Percentiles rank a stretch among this genome's conserved stretches.
Conservation (phyloP, 2,329 filamentous ascomycete genomes). For the Fusarium graminum region DNA sequence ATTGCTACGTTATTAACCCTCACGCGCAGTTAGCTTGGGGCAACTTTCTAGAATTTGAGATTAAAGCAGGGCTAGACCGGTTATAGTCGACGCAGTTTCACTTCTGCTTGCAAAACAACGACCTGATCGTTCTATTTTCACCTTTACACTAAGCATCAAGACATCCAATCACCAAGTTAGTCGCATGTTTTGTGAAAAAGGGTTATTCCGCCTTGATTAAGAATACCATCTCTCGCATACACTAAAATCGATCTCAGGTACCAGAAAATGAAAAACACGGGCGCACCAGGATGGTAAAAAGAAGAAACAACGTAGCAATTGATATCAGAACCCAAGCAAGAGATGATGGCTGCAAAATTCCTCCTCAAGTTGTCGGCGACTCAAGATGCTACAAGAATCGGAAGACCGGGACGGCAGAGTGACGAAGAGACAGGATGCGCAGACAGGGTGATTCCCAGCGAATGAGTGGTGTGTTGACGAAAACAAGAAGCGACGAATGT, state of each 20-base stretch:
- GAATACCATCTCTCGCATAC: slow-evolving; percentile 46
- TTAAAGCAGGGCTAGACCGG: background rate
- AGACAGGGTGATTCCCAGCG: slow-evolving; percentile 12
- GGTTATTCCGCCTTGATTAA: slow-evolving; percentile 51
- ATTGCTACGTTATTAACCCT: too few species aligned
- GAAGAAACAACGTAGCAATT: slow-evolving; percentile 33
- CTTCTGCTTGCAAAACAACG: background rate
- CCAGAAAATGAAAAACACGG: slow-evolving; percentile 28
- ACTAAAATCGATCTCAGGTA: slow-evolving; percentile 35
- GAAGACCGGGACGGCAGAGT: slow-evolving; percentile 14
- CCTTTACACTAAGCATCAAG: background rate
- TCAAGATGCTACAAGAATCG: slow-evolving; percentile 10
- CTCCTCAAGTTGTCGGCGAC: slow-evolving; percentile 5
- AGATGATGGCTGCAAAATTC: slow-evolving; percentile 16
- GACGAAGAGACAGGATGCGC: slow-evolving; percentile 13
- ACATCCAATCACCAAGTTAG: background rate
- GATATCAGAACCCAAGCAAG: slow-evolving; percentile 40
- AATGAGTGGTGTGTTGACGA: slow-evolving; percentile 14
- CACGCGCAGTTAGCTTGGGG: too few species aligned
- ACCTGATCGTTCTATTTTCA: background rate
- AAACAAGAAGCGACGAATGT: slow-evolving; percentile 29
- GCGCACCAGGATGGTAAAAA: slow-evolving; percentile 42
- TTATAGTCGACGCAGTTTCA: background rate
- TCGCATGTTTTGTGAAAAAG: slow-evolving; percentile 25
- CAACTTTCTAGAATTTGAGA: background rate